phyloP scores from a whole-genome alignment of 805 yeast genomes.

The Yamadazyma nakazawae region DNA sequence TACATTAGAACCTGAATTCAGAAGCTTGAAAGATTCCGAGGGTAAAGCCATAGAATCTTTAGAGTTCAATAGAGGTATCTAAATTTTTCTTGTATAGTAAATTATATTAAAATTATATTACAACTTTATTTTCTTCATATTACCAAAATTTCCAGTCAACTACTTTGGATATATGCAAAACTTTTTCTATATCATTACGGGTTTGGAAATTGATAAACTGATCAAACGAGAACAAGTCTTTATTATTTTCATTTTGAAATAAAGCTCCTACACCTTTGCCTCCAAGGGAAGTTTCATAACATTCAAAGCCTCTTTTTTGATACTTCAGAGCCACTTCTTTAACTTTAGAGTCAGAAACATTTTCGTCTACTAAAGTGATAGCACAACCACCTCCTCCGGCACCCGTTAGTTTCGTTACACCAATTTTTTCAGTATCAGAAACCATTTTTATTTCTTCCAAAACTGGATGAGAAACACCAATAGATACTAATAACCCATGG shows the following conservation, averaged over 20 bases:
- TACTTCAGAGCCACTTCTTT: slow-evolving; percentile 36
- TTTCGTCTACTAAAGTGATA: slow-evolving; percentile 67
- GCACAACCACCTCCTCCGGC: slow-evolving; percentile 99
- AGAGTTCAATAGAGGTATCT: slow-evolving; percentile 93
- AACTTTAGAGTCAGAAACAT: slow-evolving; percentile 30
- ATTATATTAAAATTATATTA: not conserved
- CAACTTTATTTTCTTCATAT: slow-evolving; percentile 7
- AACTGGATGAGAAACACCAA: slow-evolving; percentile 94
- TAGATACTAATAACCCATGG: slow-evolving; percentile 79
- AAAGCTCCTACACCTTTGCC: slow-evolving; percentile 82
- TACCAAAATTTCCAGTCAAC: slow-evolving; percentile 64
- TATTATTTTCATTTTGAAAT: slow-evolving; percentile 7
- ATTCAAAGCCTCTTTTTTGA: slow-evolving; percentile 55
- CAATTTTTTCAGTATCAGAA: slow-evolving; percentile 63
- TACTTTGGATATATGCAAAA: slow-evolving; percentile 41
- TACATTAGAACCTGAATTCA: slow-evolving; percentile 64
- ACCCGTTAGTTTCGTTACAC: slow-evolving; percentile 92
- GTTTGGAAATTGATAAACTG: slow-evolving; percentile 35
- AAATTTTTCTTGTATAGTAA: slow-evolving; percentile 16
- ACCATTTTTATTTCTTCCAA: slow-evolving; percentile 68
- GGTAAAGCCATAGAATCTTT: slow-evolving; percentile 60
- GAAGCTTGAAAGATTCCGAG: slow-evolving; percentile 53
- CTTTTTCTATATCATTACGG: slow-evolving; percentile 47
- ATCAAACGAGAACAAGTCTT: slow-evolving; percentile 24
- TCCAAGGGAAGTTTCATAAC: slow-evolving; percentile 78